Conservation (phyloP, 140 eudicot genomes). For the Anethum foeniculum region DNA sequence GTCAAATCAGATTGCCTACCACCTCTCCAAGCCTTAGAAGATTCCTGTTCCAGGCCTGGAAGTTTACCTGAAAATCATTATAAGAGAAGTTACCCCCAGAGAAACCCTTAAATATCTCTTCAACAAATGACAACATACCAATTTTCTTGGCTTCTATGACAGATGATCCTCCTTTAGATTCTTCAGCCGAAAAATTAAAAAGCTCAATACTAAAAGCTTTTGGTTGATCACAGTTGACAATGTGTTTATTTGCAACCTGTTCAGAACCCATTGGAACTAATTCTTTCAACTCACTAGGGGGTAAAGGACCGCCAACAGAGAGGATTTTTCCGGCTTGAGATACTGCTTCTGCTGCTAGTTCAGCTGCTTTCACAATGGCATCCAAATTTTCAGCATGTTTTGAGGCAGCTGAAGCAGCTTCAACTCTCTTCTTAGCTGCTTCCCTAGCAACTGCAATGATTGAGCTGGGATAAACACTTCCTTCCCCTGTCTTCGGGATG, state of each 20-base stretch:
- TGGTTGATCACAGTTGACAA: constrained; percentile 15
- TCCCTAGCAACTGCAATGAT: constrained; percentile 69
- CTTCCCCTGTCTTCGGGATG: constrained; percentile 32
- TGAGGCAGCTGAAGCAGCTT: constrained; percentile 93
- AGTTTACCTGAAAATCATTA: constrained; percentile 22
- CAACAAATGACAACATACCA: constrained; percentile 11
- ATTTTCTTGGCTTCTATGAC: constrained; percentile 22
- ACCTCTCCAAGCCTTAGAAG: constrained; percentile 14
- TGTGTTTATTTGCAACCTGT: constrained; percentile 18
- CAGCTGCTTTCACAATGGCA: constrained; percentile 92
- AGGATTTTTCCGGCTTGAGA: constrained; percentile 88
- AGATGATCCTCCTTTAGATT: constrained; percentile 20
- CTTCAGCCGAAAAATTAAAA: constrained; percentile 20
- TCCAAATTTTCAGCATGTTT: constrained; percentile 91
- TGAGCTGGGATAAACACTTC: constrained; percentile 32
- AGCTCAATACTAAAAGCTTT: constrained; percentile 17
- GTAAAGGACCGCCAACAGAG: constrained; percentile 43
- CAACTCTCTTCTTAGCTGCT: constrained; percentile 71
- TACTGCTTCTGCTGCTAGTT: constrained; percentile 95
- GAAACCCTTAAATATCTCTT: constrained; percentile 18
- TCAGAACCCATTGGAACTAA: constrained; percentile 49
- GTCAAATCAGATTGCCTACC: constrained; percentile 23
- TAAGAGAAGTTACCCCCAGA: constrained; percentile 16
- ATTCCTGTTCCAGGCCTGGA: constrained; percentile 22
- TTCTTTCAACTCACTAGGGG: constrained; percentile 34